These are phyloP conservation scores for Pyrenula aspistea DNA, from an alignment of 495 filamentous ascomycete species.

Conservation along the genomic window DNA sequence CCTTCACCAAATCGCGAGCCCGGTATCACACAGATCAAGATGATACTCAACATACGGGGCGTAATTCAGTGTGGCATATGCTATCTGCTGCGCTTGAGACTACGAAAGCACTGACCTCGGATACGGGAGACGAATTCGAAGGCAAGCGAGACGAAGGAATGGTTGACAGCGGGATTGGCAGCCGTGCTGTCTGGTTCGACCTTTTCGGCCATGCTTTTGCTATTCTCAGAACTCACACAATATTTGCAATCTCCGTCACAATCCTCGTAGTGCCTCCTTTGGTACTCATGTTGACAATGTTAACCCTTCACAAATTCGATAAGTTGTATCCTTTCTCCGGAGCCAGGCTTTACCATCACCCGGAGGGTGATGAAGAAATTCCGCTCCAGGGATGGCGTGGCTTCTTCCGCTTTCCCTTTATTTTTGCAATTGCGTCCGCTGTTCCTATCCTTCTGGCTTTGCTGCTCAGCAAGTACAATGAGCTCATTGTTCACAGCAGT, in stretches of 20 bases:
- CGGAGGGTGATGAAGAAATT: conserved; percentile 48
- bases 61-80: conserved; percentile 86
- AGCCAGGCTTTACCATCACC: conserved; percentile 41
- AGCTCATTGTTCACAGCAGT: conserved; percentile 75
- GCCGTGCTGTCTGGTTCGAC: conserved; percentile 84
- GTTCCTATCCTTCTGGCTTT: conserved; percentile 63
- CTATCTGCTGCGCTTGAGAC: conserved; percentile 68
- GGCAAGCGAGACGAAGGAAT: conserved; percentile 44
- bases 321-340: conserved; percentile 78
- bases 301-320: conserved; percentile 48
- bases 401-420: conserved; percentile 71
- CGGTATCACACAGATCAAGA: conserved; percentile 90
- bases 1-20: conserved; percentile 76
- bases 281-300: conserved; percentile 53
- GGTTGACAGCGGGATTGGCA: conserved; percentile 55
- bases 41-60: conserved; percentile 64
- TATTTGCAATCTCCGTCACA: conserved; percentile 81
- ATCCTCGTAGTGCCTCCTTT: conserved; percentile 68
- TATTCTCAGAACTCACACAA: conserved; percentile 62
- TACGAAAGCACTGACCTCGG: conserved; percentile 53
- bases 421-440: conserved; percentile 55
- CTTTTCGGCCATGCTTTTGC: conserved; percentile 73
- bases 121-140: conserved; percentile 59
- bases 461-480: conserved; percentile 71
- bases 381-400: conserved; percentile 66